Evolutionary conservation across 106 monocot species (phyloP).

Genomic region (Dendrobium officinale): DNA sequence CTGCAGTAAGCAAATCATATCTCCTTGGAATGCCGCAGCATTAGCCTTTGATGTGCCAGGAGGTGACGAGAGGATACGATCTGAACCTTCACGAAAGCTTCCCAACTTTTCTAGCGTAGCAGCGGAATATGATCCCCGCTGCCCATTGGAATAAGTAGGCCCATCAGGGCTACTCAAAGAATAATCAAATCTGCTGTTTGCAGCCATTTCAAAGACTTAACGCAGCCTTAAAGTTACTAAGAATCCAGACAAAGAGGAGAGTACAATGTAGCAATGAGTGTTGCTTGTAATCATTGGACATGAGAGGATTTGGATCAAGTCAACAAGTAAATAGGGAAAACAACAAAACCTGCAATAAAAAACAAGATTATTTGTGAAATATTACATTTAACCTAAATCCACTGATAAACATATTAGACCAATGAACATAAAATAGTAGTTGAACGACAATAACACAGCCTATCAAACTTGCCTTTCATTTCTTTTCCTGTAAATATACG

Average conservation of each 20-base stretch:
- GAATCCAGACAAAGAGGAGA: not conserved
- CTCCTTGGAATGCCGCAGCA: slow-evolving; percentile 20
- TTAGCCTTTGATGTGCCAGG: slow-evolving; percentile 21
- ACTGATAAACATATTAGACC: not conserved
- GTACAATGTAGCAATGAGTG: not conserved
- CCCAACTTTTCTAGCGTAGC: slow-evolving; percentile 34
- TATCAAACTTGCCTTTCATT: not conserved
- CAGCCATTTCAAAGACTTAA: slow-evolving; percentile 22
- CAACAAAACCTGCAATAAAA: slow-evolving; percentile 4
- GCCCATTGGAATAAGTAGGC: slow-evolving; percentile 18
- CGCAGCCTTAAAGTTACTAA: not conserved
- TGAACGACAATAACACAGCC: not conserved
- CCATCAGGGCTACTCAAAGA: slow-evolving; percentile 45
- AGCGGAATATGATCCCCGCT: slow-evolving; percentile 22
- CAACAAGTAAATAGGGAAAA: not conserved
- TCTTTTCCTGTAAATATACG: not conserved
- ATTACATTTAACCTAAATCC: no score
- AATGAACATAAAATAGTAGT: not conserved
- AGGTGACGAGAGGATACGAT: slow-evolving; percentile 18
- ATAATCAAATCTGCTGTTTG: slow-evolving; percentile 38
- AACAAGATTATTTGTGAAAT: not conserved
- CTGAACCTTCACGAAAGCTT: slow-evolving; percentile 43
- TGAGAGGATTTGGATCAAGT: not conserved
- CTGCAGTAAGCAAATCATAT: slow-evolving; percentile 24
- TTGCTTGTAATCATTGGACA: slow-evolving; percentile 3